Percentiles rank a stretch among this genome's conserved stretches.
These are phyloP conservation scores for Hyaloraphidium curvatum DNA, from an alignment of 192 early-diverging fungal genomes.

Conservation along the genomic window DNA sequence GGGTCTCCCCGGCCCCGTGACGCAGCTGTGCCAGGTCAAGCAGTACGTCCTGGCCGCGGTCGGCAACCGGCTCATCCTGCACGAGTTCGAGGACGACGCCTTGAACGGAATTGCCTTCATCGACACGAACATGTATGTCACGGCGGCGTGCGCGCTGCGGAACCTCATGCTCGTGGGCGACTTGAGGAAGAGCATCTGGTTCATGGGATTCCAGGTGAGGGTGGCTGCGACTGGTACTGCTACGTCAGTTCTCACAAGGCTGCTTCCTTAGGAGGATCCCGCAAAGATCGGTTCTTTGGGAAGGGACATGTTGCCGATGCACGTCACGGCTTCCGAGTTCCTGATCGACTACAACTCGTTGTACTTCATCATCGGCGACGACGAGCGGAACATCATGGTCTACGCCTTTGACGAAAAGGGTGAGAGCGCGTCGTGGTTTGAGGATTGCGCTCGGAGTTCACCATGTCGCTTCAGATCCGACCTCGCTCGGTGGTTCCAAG, in stretches of 20 bases:
- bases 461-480: slow-evolving; percentile 35
- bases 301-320: slow-evolving; percentile 67
- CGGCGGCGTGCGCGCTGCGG: slow-evolving; percentile 57
- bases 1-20: slow-evolving; percentile 40
- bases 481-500: slow-evolving; percentile 71
- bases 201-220: slow-evolving; percentile 72
- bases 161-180: slow-evolving; percentile 79
- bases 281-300: slow-evolving; percentile 70
- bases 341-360: slow-evolving; percentile 52
- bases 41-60: slow-evolving; percentile 73
- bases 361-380: slow-evolving; percentile 66
- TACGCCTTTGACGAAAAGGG: slow-evolving; percentile 73
- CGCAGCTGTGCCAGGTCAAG: slow-evolving; percentile 61
- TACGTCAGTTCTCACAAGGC: slow-evolving; percentile 5
- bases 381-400: slow-evolving; percentile 59
- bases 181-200: slow-evolving; percentile 66
- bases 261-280: slow-evolving; percentile 53
- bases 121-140: slow-evolving; percentile 82
- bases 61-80: slow-evolving; percentile 75
- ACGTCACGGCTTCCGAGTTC: slow-evolving; percentile 52
- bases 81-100: slow-evolving; percentile 58
- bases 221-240: not conserved
- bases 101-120: slow-evolving; percentile 84
- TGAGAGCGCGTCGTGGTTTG: slow-evolving; percentile 19
- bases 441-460: not conserved